Base-by-base conservation (phyloP, 176 grass and related monocot species). In the Oryza rufipogon region DNA sequence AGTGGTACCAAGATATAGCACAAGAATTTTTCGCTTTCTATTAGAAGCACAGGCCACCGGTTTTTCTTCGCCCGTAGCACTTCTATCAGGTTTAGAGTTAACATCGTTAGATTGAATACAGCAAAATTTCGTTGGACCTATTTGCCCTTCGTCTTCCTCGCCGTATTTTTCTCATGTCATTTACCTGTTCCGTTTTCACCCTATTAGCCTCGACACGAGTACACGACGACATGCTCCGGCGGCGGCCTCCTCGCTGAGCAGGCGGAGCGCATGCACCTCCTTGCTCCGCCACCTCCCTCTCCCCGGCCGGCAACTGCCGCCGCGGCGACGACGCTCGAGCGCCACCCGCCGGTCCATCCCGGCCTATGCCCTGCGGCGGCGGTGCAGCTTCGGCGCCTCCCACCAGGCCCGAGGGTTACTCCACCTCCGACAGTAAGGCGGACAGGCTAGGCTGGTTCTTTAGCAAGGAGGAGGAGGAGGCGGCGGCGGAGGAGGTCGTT, bases 381-480 rank as follows among this genome's bases (percentile, higher is more conserved):
- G 23, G 3, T 15, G 11, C 15, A 16, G 17, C 33, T 33, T 3
- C 11, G 25, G 78, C 64, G 0, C 48, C 78, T 16, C 76, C 84
- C 17, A 10, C 64, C 7, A 81, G 86, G 48, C 92, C 86, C 26
- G 86, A 86, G 76, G 87, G 87, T 46, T 94, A 81, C 89, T 91
- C 89, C 6, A 86, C 73, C 54, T 89, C 92, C 12, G 92, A 94
- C 7, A 41, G 71, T 44, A 86, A 94, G 68, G 54, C n/a, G 32
- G 86, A 84, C 68, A 86, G 84, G 2, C 28, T 2, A 30, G 28
- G 28, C 2, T 38, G 32, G 58, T 48, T 22, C 44, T 48, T n/a
- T 5, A 56, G 51, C 47, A 13, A 49, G 8, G 74, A 74, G 73
- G n/a, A 34, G 3, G 28, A 30, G 28, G 28, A 30, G 28, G 28